Evolutionary conservation across 2,329 filamentous ascomycete genomes (phyloP), one percentile per base, ranked within the genome.

Genomic region (Furcasterigmium furcatum): DNA sequence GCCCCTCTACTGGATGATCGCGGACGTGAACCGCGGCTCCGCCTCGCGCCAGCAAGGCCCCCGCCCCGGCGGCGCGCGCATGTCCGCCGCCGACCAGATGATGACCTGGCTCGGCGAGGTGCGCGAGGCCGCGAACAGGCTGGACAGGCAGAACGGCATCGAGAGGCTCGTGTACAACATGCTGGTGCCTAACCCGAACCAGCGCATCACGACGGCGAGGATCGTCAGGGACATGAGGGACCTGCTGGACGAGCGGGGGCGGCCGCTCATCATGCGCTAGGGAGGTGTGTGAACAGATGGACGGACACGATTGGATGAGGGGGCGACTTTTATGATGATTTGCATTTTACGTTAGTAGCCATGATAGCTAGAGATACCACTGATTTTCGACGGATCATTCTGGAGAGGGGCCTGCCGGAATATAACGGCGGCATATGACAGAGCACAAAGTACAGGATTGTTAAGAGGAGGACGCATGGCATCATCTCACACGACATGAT

Each of bases 1-100:
- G 45, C 73, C 74, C 22, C 62, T 82, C 18, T 79, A 80, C 61
- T 82, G 79, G 78, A 66, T 72, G 55, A 82, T 82, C 49, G 75
- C 76, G 1, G 76, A 79, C 32, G 64, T 82, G 34, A 77, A 82
- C 58, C 70, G 65, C 46, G 63, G 56, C 47, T 57, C 45, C 47
- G 56, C 20, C 52, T 56, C 30, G 9, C 64, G 66, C 13, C 61
- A 63, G 43, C 58, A 61, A 5, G 36, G 16, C 21, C 30, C 10
- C 38, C 35, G 30, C 24, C 38, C 35, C 25, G 16, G 39, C 9
- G 19, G 25, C 39, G 13, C 22, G 4, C 16, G 22, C 25, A 42
- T 52, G 21, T 60, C 65, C 14, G 77, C 78, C 4, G 68, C 70
- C 3, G 52, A 62, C 12, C 74, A 79, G 57, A 82, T 82, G 79